Conservation (phyloP, 129 eudicot genomes). For the Erigeron canadensis region DNA sequence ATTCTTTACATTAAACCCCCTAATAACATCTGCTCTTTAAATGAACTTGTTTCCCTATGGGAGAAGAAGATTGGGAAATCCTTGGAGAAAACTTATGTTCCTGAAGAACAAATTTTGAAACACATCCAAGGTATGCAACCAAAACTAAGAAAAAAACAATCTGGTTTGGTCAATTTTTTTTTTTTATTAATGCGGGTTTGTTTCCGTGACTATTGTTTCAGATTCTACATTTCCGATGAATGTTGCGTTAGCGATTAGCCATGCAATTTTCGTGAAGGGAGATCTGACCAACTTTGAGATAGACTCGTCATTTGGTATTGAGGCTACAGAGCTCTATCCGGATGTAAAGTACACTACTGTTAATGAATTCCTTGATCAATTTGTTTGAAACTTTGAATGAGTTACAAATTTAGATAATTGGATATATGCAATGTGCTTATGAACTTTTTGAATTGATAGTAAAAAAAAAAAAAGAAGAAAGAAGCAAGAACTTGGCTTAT, state of each 20-base stretch:
- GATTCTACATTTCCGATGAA: neutral
- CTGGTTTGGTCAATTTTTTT: neutral
- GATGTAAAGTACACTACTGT: slow-evolving; percentile 47
- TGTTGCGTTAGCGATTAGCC: slow-evolving; percentile 16
- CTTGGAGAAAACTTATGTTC: slow-evolving; percentile 39
- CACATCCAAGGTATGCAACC: neutral
- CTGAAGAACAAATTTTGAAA: slow-evolving; percentile 15
- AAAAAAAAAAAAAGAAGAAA: too few relatives aligned
- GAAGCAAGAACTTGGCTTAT: too few relatives aligned
- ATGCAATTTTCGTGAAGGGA: slow-evolving; percentile 48
- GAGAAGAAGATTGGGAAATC: slow-evolving; percentile 58
- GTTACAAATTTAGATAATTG: neutral
- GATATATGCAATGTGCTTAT: too few relatives aligned
- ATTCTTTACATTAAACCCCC: slow-evolving; percentile 44
- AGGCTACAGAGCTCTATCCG: slow-evolving; percentile 50
- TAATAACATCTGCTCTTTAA: slow-evolving; percentile 41
- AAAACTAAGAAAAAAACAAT: neutral
- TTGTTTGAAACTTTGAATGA: slow-evolving; percentile 19
- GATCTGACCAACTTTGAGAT: slow-evolving; percentile 50
- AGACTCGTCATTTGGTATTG: slow-evolving; percentile 44
- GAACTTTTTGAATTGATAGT: too few relatives aligned
- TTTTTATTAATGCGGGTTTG: too few relatives aligned
- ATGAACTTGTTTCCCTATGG: slow-evolving; percentile 53
- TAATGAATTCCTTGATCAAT: slow-evolving; percentile 34
- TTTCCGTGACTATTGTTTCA: too few relatives aligned